Percentiles rank a stretch among this genome's conserved stretches.
Evolutionary conservation across 129 eudicot species (phyloP).

Genomic region (Centrapalus pauciflorus): DNA sequence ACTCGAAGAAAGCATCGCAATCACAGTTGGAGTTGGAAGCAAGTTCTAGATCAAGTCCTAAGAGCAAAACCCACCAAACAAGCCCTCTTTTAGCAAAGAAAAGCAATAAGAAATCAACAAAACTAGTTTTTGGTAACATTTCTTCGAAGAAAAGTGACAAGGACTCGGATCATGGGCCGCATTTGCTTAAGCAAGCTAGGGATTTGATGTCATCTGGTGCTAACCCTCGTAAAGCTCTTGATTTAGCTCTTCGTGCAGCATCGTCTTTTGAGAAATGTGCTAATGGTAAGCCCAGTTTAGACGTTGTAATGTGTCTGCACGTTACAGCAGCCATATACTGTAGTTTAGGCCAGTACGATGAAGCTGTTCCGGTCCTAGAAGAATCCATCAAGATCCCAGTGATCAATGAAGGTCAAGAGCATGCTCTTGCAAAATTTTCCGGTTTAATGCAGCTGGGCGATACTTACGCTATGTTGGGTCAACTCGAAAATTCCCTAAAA

Average conservation of each 20-base stretch:
- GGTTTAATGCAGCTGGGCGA: slow-evolving; percentile 87
- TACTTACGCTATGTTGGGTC: slow-evolving; percentile 80
- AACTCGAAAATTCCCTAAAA: slow-evolving; percentile 54
- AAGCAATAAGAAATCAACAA: slow-evolving; percentile 21
- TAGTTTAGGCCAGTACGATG: slow-evolving; percentile 53
- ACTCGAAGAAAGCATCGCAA: slow-evolving; percentile 31
- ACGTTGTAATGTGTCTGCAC: slow-evolving; percentile 66
- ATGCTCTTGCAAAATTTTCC: slow-evolving; percentile 81
- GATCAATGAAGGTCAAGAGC: slow-evolving; percentile 57
- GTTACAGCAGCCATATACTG: slow-evolving; percentile 72
- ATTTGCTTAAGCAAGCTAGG: slow-evolving; percentile 74
- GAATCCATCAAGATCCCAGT: slow-evolving; percentile 52
- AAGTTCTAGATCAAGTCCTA: slow-evolving; percentile 47
- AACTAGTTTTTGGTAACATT: slow-evolving; percentile 19
- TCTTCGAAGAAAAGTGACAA: neutral
- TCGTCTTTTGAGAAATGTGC: slow-evolving; percentile 60
- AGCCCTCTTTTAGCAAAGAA: slow-evolving; percentile 31
- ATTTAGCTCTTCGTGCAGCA: slow-evolving; percentile 57
- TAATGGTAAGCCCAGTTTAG: slow-evolving; percentile 60
- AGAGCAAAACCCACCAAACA: slow-evolving; percentile 34
- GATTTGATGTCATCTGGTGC: slow-evolving; percentile 70
- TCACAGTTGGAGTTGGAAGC: slow-evolving; percentile 45
- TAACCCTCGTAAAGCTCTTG: slow-evolving; percentile 64
- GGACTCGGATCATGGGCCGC: slow-evolving; percentile 59
- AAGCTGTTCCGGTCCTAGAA: slow-evolving; percentile 61